Evolutionary conservation across 2,329 filamentous ascomycete species (phyloP), one percentile per base, ranked within the genome.

Genomic region (Pseudopithomyces chartarum): DNA sequence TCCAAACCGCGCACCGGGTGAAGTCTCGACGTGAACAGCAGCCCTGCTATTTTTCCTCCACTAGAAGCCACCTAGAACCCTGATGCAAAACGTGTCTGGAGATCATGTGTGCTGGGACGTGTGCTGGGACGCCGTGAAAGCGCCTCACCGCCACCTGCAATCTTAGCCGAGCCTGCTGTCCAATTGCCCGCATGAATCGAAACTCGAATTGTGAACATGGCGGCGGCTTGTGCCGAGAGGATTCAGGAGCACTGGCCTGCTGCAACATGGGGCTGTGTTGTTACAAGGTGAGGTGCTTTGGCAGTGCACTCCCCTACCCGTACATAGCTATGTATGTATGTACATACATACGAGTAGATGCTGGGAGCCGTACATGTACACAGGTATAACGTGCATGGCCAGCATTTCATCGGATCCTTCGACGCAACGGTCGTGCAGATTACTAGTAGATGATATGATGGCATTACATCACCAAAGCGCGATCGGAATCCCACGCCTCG

Each of bases 1-100:
- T 55, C 29, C 29, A 54, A 54, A 54, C 46, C 38, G 45, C 40
- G 43, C 22, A 20, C 46, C 20, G 7, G 43, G 23, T 53, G 42
- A 26, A 39, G n/a, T 17, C 12, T 29, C 13, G 26, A 39, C 34
- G 20, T 40, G 6, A 19, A 54, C 20, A 48, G 29, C 26, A 45
- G 12, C 19, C 29, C 46, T 53, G 39, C 13, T 32, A 51, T 33
- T 58, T 52, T 58, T 57, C 58, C 58, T 60, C 64, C 61, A 65
- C 63, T 63, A 59, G 61, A 65, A 68, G 53, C 49, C 60, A 52
- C 61, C 61, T 65, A 63, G 62, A 62, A 64, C 55, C 49, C 55
- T 58, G 65, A 54, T 57, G 54, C 57, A 49, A 58, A 62, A 47
- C 48, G 49, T 49, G 54, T 38, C 54, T 59, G 62, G 43, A 58